A percentile compares a stretch with the other conserved stretches of the same genome.
phyloP scores from a whole-genome alignment of 2,329 filamentous ascomycete genomes.

The Colletotrichum cuscutae region DNA sequence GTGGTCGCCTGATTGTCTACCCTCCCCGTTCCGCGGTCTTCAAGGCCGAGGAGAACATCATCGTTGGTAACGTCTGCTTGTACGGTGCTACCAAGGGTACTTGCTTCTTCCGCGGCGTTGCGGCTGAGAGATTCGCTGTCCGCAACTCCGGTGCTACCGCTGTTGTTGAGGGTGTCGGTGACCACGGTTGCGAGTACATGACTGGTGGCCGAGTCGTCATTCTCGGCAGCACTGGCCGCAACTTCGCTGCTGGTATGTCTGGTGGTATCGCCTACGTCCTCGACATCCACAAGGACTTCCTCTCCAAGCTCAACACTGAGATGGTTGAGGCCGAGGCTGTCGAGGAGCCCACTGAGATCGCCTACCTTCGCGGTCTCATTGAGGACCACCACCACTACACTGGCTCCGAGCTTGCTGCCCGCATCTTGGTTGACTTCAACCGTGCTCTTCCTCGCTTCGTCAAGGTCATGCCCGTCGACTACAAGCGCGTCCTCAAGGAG shows the following conservation, averaged over 20 bases:
- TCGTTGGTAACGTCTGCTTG: conserved; percentile 93
- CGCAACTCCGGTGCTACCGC: conserved; percentile 95
- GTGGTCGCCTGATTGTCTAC: conserved; percentile 92
- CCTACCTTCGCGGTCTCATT: conserved; percentile 88
- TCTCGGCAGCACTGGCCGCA: conserved; percentile 89
- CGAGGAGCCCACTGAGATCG: conserved; percentile 88
- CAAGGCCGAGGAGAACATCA: conserved; percentile 95
- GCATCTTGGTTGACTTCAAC: conserved; percentile 94
- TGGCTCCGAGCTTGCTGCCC: conserved; percentile 91
- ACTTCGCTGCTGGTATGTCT: conserved; percentile 98
- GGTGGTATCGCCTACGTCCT: conserved; percentile 96
- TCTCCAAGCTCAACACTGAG: conserved; percentile 93
- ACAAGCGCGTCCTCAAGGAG: conserved; percentile 91
- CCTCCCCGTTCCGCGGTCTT: conserved; percentile 90
- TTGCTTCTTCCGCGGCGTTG: conserved; percentile 97
- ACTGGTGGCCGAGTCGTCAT: conserved; percentile 92
- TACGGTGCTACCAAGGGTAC: conserved; percentile 93
- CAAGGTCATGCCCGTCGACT: conserved; percentile 94
- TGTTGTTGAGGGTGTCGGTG: conserved; percentile 96
- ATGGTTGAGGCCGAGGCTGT: conserved; percentile 93
- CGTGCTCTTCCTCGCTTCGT: conserved; percentile 89
- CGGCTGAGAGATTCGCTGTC: conserved; percentile 95
- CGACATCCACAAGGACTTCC: conserved; percentile 89
- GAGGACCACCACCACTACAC: conserved; percentile 99
- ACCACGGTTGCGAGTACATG: conserved; percentile 99